Base-by-base conservation (phyloP, 495 filamentous ascomycete genomes). In the Podospora fimiseda region DNA sequence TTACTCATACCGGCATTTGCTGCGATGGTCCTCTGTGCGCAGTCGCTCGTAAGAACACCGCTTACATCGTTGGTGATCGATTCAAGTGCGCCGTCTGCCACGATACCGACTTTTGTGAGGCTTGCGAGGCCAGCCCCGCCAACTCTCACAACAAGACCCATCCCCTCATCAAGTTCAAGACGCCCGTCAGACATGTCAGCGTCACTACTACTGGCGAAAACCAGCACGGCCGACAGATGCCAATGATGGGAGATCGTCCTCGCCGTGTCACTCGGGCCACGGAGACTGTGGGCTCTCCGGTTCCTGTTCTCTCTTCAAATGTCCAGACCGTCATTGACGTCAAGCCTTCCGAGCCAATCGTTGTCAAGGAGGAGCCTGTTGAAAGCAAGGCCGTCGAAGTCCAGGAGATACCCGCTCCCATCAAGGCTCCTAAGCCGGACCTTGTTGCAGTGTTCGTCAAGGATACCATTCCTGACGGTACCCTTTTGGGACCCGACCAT, bases 71-170 rank as follows among this genome's bases (percentile, higher is more conserved):
- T 24, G 94, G 93, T 15, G 78, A 86, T 57, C 85, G 93, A 52
- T 99, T 92, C 78, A 97, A 97, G 81, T 99, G 93, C 65, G 89
- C 94, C 52, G 87, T 99, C 48, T 99, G 93, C 73, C 80, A 93
- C 63, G 94, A 99, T 66, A 87, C 85, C 30, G 94, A 98, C 63
- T 95, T 97, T 78, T 99, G 93, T 66, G 90, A 86, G 57, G 87
- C 80, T 62, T 99, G 93, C 71, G 93, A 99, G 72, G 88, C 91
- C 21, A 80, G 80, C 57, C 94, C 94, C 4, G 76, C 74, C 47
- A 90, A 95, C 68, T 70, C 68, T 6, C 93, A 99, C 75, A 97
- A 97, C 74, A 81, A 80, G 58, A 96, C 93, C 14, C 93, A 99
- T 63, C 93, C 93, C 5, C 72, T 97, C 62, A 89, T 99, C 72